Evolutionary conservation across 257 asterid genomes (phyloP).

Genomic region (Fraxinus anomala): DNA sequence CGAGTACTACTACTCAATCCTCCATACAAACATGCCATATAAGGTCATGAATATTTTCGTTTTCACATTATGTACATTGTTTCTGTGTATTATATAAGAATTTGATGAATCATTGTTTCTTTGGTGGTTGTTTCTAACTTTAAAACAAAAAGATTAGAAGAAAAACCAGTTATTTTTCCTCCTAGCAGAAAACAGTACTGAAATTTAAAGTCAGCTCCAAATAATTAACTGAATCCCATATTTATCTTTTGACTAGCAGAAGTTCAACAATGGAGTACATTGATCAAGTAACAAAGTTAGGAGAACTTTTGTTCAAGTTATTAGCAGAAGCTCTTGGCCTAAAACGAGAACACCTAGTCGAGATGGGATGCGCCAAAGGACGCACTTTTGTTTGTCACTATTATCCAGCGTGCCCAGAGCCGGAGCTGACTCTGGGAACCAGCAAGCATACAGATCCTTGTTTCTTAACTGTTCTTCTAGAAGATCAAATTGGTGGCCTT

Average conservation of each 20-base stretch:
- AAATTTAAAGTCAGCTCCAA: not conserved
- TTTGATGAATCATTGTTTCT: not conserved
- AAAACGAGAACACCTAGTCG: conserved; percentile 9
- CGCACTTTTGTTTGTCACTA: conserved; percentile 30
- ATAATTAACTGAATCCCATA: not conserved
- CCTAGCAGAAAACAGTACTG: not conserved
- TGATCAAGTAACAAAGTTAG: conserved; percentile 27
- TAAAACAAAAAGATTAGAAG: not conserved
- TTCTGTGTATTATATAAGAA: not conserved
- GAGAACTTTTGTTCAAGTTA: conserved; percentile 28
- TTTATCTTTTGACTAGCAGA: conserved; percentile 17
- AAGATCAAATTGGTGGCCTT: conserved; percentile 48
- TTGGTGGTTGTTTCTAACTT: not conserved
- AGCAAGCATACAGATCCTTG: conserved; percentile 39
- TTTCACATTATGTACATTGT: not conserved
- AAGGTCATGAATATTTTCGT: not conserved
- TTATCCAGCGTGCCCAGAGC: conserved; percentile 54
- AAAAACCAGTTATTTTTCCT: not conserved
- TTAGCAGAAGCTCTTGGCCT: conserved; percentile 46
- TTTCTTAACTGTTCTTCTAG: conserved; percentile 43
- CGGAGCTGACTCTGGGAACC: conserved; percentile 41
- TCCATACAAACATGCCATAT: too few relatives aligned
- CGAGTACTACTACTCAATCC: too few relatives aligned
- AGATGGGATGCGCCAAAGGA: conserved; percentile 38
- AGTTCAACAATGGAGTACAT: conserved; percentile 34